Evolutionary conservation across 257 asterid genomes (phyloP).

Genomic region (Linderniella brevidens): DNA sequence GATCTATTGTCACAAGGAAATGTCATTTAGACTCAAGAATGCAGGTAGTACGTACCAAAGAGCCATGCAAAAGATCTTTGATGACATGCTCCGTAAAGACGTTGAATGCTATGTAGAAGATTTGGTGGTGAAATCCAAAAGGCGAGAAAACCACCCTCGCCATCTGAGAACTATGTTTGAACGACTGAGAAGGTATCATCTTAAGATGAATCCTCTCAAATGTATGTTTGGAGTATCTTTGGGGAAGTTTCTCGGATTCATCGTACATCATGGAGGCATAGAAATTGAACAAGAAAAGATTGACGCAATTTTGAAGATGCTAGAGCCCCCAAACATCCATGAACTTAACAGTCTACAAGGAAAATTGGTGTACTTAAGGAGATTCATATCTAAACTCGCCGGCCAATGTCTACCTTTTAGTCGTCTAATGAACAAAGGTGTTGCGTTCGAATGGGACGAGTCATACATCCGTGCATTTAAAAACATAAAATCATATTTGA

Average conservation of each 20-base stretch:
- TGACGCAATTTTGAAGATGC: neutral
- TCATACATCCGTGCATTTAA: neutral
- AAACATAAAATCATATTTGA: neutral
- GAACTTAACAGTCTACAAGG: neutral
- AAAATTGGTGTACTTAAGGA: neutral
- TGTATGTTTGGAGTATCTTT: no score
- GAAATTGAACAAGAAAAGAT: neutral
- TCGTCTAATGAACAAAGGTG: neutral
- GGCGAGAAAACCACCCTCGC: neutral
- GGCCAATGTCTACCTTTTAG: neutral
- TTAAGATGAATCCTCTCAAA: neutral
- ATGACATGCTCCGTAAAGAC: neutral
- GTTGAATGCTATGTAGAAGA: neutral
- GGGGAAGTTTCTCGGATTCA: no score
- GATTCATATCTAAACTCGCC: neutral
- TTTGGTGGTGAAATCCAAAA: neutral
- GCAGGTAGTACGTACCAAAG: neutral
- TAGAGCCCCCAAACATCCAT: neutral
- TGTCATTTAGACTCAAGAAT: neutral
- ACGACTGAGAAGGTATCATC: neutral
- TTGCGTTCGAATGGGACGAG: neutral
- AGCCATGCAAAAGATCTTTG: neutral
- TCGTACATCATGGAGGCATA: no score
- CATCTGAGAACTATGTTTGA: neutral
- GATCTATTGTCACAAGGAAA: neutral